These are phyloP conservation scores for Stereocaulon alpinum DNA, from an alignment of 495 filamentous ascomycete genomes.

Conservation along the genomic window DNA sequence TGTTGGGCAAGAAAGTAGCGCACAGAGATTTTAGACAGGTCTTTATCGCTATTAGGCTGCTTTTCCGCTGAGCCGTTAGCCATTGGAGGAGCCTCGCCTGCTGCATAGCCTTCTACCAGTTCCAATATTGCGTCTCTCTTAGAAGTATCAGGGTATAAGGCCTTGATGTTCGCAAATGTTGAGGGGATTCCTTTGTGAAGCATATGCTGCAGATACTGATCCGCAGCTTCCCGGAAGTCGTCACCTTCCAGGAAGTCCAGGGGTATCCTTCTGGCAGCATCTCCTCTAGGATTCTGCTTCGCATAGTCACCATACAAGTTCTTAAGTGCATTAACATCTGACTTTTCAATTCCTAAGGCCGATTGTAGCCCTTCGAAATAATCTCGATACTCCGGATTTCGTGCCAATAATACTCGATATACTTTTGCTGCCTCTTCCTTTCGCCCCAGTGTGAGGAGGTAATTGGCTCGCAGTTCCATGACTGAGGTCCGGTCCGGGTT, in stretches of 20 bases:
- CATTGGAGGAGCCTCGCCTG: constrained; percentile 32
- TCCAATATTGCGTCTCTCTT: constrained; percentile 69
- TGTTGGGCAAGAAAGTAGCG: constrained; percentile 94
- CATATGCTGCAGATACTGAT: constrained; percentile 75
- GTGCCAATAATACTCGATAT: constrained; percentile 67
- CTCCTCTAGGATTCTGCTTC: constrained; percentile 66
- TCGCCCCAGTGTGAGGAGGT: constrained; percentile 65
- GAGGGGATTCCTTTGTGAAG: constrained; percentile 94
- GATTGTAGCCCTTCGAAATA: constrained; percentile 75
- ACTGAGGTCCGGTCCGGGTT: constrained; percentile 80
- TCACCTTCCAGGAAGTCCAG: constrained; percentile 83
- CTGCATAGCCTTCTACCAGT: constrained; percentile 68
- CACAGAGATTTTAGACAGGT: constrained; percentile 63
- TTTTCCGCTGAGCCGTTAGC: constrained; percentile 40
- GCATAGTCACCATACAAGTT: constrained; percentile 74
- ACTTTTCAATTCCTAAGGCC: constrained; percentile 51
- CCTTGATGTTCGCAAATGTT: constrained; percentile 90
- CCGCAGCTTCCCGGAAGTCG: constrained; percentile 68
- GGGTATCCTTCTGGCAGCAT: constrained; percentile 78
- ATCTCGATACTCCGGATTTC: constrained; percentile 75
- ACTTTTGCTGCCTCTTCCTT: constrained; percentile 75
- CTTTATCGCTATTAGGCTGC: constrained; percentile 41
- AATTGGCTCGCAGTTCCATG: constrained; percentile 79
- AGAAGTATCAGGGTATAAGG: constrained; percentile 63
- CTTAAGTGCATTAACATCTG: constrained; percentile 53